Base-by-base conservation (phyloP, 352 stramenopile genomes). In the Phytopythium kandeliae region DNA sequence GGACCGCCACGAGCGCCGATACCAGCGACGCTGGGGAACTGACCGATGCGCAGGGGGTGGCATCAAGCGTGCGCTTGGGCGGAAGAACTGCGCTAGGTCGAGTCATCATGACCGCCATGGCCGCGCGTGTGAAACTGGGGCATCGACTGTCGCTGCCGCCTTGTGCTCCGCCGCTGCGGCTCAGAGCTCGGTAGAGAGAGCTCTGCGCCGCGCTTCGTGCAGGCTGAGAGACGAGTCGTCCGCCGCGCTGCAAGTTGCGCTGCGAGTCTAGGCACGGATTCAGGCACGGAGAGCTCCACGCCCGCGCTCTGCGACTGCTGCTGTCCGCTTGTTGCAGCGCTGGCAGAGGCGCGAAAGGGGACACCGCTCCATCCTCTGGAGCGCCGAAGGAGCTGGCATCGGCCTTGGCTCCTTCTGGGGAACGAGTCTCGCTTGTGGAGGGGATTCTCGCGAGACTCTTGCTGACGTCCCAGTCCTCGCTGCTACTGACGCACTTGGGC, bases 71-170 rank as follows among this genome's bases (percentile, higher is more conserved):
- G 19, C 3, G 16, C n/a, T 36, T 46, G 40, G 22, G 33, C 55
- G 62, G 9, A 47, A 54, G 37, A 69, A 65, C 31, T 45, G 34
- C 15, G 54, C 54, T 15, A 60, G 62, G 3, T 36, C 51, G 12
- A 36, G 45, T 54, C 42, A 72, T 54, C 53, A 74, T 60, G 24
- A 82, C 43, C 36, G 69, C 50, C 66, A 79, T 75, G 15, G 71
- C 68, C 5, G 61, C 61, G 25, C 63, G 75, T 6, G 66, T 57
- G 42, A 83, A 83, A 48, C 61, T 83, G 0, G 59, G 36, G 22
- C 12, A n/a, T 12, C 19, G 34, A 34, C 17, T 28, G 9, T 12
- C 11, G 16, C n/a, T 58, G 16, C 10, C 3, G 22, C 42, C 19
- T 30, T n/a, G 10, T 2, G 22, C 42, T 17, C 21, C 5, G 30